Evolutionary conservation across 768 basidiomycete species (phyloP).

Genomic region (Leccinum truebloodii): DNA sequence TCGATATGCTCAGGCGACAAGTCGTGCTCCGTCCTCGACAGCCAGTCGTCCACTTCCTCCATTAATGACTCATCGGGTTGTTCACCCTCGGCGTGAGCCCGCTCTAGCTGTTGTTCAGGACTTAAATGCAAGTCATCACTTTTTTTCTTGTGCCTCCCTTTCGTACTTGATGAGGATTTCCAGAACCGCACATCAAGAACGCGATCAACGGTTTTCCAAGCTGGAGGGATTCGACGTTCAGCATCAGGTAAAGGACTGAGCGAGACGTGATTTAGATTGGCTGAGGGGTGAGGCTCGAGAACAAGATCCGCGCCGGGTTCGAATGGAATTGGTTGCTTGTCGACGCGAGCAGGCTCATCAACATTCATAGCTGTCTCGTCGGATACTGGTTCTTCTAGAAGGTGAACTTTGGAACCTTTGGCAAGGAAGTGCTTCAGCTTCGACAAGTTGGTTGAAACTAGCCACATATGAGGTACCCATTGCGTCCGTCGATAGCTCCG

Average conservation of each 20-base stretch:
- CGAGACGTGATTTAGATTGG: conserved; percentile 31
- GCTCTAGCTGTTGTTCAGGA: conserved; percentile 31
- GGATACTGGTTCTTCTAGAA: conserved; percentile 51
- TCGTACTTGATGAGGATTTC: conserved; percentile 37
- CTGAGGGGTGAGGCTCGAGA: conserved; percentile 31
- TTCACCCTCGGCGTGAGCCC: conserved; percentile 58
- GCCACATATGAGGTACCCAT: conserved; percentile 96
- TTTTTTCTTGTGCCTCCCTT: conserved; percentile 23
- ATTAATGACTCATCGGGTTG: conserved; percentile 56
- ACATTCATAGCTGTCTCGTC: conserved; percentile 28
- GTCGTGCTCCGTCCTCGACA: conserved; percentile 41
- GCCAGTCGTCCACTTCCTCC: conserved; percentile 62
- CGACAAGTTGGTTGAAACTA: conserved; percentile 60
- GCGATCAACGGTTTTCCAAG: conserved; percentile 93
- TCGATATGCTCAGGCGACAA: conserved; percentile 50
- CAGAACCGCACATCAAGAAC: conserved; percentile 79
- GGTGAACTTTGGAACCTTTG: conserved; percentile 65
- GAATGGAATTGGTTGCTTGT: conserved; percentile 33
- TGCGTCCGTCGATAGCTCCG: conserved; percentile 76
- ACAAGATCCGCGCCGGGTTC: conserved; percentile 43
- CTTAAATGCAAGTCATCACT: conserved; percentile 23
- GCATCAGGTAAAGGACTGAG: conserved; percentile 63
- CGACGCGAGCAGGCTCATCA: conserved; percentile 26
- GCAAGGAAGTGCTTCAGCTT: conserved; percentile 79
- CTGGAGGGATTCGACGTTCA: conserved; percentile 65